phyloP scores from a whole-genome alignment of 805 yeast species.

The Cyberlindnera subsufficiens region DNA sequence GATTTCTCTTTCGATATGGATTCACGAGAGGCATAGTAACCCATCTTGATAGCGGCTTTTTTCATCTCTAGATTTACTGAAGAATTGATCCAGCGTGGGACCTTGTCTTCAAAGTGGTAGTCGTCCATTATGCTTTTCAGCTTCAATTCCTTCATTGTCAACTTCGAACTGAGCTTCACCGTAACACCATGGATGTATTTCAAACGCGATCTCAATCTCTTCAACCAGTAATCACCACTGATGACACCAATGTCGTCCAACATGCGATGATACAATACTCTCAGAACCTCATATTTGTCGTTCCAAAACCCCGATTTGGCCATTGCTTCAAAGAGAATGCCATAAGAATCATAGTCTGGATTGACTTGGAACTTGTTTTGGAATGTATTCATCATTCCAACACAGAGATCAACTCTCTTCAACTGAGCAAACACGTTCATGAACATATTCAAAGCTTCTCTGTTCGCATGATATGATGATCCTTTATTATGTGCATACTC shows the following conservation, averaged over 20 bases:
- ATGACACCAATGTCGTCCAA: constrained; percentile 11
- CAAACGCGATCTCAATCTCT: constrained; percentile 16
- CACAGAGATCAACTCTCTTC: constrained; percentile 31
- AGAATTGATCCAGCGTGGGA: constrained; percentile 6
- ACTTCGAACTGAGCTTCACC: constrained; percentile 14
- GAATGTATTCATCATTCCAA: constrained; percentile 29
- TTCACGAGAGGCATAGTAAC: constrained; percentile 9
- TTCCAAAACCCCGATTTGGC: constrained; percentile 28
- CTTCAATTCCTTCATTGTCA: constrained; percentile 12
- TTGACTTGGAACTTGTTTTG: constrained; percentile 17
- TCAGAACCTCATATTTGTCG: constrained; percentile 19
- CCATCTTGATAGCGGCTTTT: constrained; percentile 8
- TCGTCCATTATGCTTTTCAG: constrained; percentile 1
- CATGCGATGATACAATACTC: constrained; percentile 23
- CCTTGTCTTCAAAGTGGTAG: constrained; percentile 1
- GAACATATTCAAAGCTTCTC: constrained; percentile 24
- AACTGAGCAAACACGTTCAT: constrained; percentile 24
- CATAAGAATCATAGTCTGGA: constrained; percentile 29
- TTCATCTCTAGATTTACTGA: constrained; percentile 1
- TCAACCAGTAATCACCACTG: constrained; percentile 23
- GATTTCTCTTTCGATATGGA: background rate
- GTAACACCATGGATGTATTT: constrained; percentile 14
- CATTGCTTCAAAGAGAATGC: constrained; percentile 28
- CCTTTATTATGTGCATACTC: constrained; percentile 4
- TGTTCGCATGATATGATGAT: constrained; percentile 9